Percentiles rank a stretch among this genome's conserved stretches.
Conservation (phyloP, 805 yeast genomes). For the Candida succiphila region DNA sequence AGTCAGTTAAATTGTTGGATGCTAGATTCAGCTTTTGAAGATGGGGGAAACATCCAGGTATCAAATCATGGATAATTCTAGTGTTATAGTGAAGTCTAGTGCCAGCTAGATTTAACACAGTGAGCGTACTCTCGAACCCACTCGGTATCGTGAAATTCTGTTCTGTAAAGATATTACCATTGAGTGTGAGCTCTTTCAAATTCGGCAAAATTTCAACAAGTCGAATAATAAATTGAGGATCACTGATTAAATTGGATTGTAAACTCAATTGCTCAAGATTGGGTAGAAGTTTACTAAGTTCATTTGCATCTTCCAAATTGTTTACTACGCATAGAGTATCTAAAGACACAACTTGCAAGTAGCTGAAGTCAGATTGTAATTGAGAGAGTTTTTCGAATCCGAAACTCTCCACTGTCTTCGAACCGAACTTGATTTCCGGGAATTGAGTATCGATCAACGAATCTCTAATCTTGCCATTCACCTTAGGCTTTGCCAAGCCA, state of each 20-base stretch:
- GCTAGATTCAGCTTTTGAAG: slow-evolving; percentile 20
- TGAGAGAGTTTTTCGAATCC: slow-evolving; percentile 53
- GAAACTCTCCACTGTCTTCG: slow-evolving; percentile 46
- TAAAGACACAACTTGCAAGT: slow-evolving; percentile 40
- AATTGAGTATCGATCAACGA: slow-evolving; percentile 7
- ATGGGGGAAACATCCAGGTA: neutral
- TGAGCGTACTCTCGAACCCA: too few species aligned
- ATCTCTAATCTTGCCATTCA: slow-evolving; percentile 4
- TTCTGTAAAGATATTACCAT: slow-evolving; percentile 37
- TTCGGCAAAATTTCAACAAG: slow-evolving; percentile 26
- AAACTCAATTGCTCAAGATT: slow-evolving; percentile 39
- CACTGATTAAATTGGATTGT: slow-evolving; percentile 44
- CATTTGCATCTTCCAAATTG: slow-evolving; percentile 4
- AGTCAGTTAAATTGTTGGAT: slow-evolving; percentile 6
- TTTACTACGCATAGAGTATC: slow-evolving; percentile 28
- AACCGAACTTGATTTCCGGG: slow-evolving; percentile 34
- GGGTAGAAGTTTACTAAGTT: slow-evolving; percentile 5
- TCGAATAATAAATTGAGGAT: slow-evolving; percentile 26
- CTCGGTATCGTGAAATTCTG: neutral
- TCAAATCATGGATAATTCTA: neutral
- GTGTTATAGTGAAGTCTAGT: neutral
- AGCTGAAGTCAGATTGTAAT: slow-evolving; percentile 35
- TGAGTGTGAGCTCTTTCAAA: slow-evolving; percentile 35
- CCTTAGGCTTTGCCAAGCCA: neutral
- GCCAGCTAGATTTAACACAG: neutral